Base-by-base conservation (phyloP, 2,329 filamentous ascomycete species). In the Xenoacremonium recifei region DNA sequence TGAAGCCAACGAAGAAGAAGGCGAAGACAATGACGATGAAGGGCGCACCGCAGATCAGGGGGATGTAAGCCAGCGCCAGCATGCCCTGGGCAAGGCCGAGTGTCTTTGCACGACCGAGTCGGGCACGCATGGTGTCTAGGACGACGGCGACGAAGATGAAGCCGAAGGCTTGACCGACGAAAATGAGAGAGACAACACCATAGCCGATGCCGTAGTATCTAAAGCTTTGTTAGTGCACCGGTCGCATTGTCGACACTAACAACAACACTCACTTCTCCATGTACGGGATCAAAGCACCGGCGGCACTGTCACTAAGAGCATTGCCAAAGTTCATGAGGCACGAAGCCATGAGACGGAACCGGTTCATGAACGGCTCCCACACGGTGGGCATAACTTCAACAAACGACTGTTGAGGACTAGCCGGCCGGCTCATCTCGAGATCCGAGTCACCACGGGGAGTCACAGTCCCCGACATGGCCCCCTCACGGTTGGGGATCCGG, bases 231-330 rank as follows among this genome's bases (percentile, higher is more conserved):
- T 9, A 9, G 9, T 9, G 13, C 23, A 27, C 13, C 23, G 13
- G 13, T 27, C 9, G 9, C 23, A 27, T 27, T 27, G n/a, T n/a
- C 23, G 9, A 27, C 23, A 9, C 23, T 9, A 13, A 9, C 23
- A 13, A 13, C 9, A 13, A 27, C 7, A 54, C 67, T 53, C 60
- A 79, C 62, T 68, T 72, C 61, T 92, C 86, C 63, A 95, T 86
- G 58, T 89, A 89, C 0, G 89, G 88, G 52, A 95, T 87, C 43
- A 93, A 59, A 10, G 88, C 87, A 58, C 89, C 89, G 2, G 87
- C 80, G 0, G 85, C 83, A 31, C 82, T 79, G 63, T 95, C 89
- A 52, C 80, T 87, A 44, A 93, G 66, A 0, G 87, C 89, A 54
- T 84, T 83, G 3, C 76, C 74, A 47, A 93, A 75, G 44, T 79